phyloP scores from a whole-genome alignment of 2,329 filamentous ascomycete genomes.

The Penicillium thymicola region DNA sequence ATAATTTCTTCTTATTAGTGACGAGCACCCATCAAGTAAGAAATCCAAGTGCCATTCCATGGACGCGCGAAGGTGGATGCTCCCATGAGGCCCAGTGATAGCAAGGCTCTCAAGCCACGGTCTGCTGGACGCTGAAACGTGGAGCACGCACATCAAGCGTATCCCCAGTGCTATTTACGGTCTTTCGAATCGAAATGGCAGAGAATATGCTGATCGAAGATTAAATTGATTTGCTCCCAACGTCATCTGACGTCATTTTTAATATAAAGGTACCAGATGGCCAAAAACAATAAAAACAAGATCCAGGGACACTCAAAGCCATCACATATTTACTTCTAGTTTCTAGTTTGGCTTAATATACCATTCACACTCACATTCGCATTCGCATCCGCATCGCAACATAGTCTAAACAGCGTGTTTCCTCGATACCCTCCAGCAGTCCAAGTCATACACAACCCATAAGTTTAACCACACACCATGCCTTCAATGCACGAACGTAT shows the following conservation, averaged over 20 bases:
- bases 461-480: slow-evolving; percentile 25
- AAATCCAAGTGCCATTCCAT: not conserved
- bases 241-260: slow-evolving; percentile 24
- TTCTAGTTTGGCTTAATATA: not conserved
- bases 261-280: not conserved
- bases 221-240: slow-evolving; percentile 8
- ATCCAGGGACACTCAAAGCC: not conserved
- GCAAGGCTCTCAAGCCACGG: slow-evolving; percentile 21
- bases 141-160: slow-evolving; percentile 19
- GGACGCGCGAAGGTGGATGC: not conserved
- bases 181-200: not conserved
- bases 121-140: slow-evolving; percentile 5
- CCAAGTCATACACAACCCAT: not conserved
- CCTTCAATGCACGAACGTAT: slow-evolving; percentile 39
- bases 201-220: slow-evolving; percentile 5
- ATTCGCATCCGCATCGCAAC: not conserved
- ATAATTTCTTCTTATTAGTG: not conserved
- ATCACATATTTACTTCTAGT: slow-evolving; percentile 4
- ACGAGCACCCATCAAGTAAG: not conserved
- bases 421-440: not conserved
- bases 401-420: not conserved
- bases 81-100: slow-evolving; percentile 14
- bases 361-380: not conserved
- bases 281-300: slow-evolving; percentile 6
- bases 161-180: not conserved